Evolutionary conservation across 2,329 filamentous ascomycete species (phyloP).

Genomic region (Hypoxylon sp.): DNA sequence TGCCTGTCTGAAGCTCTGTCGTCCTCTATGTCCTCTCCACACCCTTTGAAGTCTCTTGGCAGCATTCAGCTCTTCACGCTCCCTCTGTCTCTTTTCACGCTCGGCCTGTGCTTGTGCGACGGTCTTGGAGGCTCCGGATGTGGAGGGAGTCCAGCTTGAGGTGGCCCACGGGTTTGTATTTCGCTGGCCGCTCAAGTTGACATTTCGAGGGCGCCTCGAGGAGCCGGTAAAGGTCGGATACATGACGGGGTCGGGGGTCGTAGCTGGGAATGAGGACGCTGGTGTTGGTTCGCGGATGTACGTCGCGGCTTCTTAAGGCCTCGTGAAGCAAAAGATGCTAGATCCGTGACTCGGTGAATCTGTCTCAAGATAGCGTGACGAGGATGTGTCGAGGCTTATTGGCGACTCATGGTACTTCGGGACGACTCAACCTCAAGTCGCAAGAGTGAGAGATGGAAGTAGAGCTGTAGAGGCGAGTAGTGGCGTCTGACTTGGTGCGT

Average conservation of each 20-base stretch:
- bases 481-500: background rate
- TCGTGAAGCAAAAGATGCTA: background rate
- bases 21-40: constrained; percentile 80
- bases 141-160: constrained; percentile 63
- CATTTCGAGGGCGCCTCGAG: constrained; percentile 84
- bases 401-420: background rate
- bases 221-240: constrained; percentile 91
- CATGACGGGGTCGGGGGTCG: too few relatives aligned
- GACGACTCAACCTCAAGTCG: background rate
- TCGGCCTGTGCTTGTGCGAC: constrained; percentile 89
- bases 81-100: constrained; percentile 78
- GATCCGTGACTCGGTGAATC: constrained; percentile 6
- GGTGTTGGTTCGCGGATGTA: background rate
- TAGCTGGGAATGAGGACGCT: background rate
- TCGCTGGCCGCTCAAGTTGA: constrained; percentile 86
- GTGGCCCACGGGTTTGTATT: constrained; percentile 80
- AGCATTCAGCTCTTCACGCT: constrained; percentile 79
- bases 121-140: constrained; percentile 74
- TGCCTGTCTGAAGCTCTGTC: constrained; percentile 63
- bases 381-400: background rate
- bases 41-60: constrained; percentile 76
- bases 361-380: constrained; percentile 20
- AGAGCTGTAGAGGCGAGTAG: background rate
- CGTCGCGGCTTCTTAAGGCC: background rate
- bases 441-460: background rate